Base-by-base conservation (phyloP, 1,284 basidiomycete genomes). In the Grifola frondosa region DNA sequence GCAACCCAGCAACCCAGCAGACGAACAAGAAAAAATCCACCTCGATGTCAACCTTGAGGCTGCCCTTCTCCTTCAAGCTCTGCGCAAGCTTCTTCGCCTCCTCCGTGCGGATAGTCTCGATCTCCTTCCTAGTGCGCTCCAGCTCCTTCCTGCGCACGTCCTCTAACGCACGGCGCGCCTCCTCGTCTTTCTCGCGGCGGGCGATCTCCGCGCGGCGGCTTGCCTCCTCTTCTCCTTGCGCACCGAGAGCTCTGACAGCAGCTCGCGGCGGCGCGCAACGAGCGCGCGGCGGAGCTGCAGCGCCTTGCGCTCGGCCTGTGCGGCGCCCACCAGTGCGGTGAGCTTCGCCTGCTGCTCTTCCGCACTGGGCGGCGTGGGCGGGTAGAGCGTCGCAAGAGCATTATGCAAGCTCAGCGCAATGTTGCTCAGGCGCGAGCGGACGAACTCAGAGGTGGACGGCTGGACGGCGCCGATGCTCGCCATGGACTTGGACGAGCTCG, bases 11-110 rank as follows among this genome's bases (percentile, higher is more conserved):
- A 40, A 20, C 46, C 24, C 36, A 37, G 25, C 24, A 17, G 33
- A 24, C 31, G 32, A 35, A 5, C 15, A 9, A 22, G 29, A 35
- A 37, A 23, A 34, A 15, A 73, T 80, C 55, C 58, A 91, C 88
- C 56, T 86, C 80, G 54, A 92, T 80, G 58, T 89, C 85, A 49
- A 91, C 78, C 69, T 95, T 94, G 65, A 97, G 73, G 36, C 84
- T 88, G 40, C 89, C 87, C 66, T 88, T 88, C 63, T 88, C 88
- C 57, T 89, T 85, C 44, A 98, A 69, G 46, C 79, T 85, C 68
- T 94, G 84, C 11, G 92, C 94, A 50, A 97, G 84, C 67, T 94
- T 92, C 68, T 84, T 84, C 28, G 92, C 91, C 67, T 97, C 94
- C 51, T 92, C 88, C 42, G 80, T 78, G 49, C 84, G 74, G 50